Evolutionary conservation across 345 rosid species (phyloP).

Genomic region (Cochlearia excelsa): DNA sequence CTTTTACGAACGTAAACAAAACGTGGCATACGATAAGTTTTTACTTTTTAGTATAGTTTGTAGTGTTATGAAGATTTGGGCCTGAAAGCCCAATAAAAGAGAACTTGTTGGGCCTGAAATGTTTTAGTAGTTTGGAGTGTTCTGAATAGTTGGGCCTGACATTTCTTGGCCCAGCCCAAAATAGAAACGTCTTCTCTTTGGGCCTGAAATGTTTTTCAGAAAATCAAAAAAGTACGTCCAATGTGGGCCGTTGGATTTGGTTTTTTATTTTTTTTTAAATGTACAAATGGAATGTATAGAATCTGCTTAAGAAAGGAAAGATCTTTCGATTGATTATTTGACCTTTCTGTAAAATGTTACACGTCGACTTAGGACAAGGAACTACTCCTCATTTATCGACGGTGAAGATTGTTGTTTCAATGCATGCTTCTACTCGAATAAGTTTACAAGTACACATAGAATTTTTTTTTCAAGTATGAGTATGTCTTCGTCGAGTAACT

Average conservation of each 20-base stretch:
- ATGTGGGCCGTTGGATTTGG: background rate
- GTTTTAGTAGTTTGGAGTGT: no score
- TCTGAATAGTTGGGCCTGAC: no score
- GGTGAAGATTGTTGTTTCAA: constrained; percentile 52
- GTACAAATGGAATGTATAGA: constrained; percentile 41
- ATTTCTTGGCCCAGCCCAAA: no score
- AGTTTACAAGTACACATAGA: background rate
- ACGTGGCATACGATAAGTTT: no score
- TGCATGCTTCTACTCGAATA: constrained; percentile 57
- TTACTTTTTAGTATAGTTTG: no score
- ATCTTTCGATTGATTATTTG: constrained; percentile 15
- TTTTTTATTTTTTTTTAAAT: background rate
- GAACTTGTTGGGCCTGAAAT: no score
- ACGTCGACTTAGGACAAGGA: constrained; percentile 58
- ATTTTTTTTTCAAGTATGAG: constrained; percentile 5
- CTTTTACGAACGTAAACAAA: no score
- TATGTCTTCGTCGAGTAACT: constrained; percentile 62
- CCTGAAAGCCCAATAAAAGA: no score
- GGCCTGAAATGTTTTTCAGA: no score
- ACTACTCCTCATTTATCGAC: constrained; percentile 31
- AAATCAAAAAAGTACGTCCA: no score
- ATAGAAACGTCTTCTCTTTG: no score
- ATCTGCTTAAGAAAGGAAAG: constrained; percentile 29
- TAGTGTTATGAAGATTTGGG: no score
- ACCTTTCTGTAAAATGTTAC: constrained; percentile 25